A percentile compares a stretch with the other conserved stretches of the same genome.
phyloP scores from a whole-genome alignment of 2,329 filamentous ascomycete genomes.

The Eurotiales sp. region DNA sequence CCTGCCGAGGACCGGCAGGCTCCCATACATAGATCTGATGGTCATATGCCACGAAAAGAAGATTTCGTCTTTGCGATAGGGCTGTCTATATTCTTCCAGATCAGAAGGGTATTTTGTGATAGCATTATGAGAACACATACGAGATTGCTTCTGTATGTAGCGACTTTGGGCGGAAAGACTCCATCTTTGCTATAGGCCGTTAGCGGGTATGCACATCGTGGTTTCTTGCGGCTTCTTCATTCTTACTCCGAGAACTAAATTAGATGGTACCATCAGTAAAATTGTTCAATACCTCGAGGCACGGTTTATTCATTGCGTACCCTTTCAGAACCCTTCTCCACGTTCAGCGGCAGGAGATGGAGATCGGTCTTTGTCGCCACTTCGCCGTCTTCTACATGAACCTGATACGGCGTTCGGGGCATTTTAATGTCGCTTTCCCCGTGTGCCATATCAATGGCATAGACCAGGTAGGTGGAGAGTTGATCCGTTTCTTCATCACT shows the following conservation, averaged over 20 bases:
- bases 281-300: neutral
- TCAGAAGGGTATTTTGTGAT: neutral
- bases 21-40: constrained; percentile 44
- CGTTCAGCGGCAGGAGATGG: constrained; percentile 27
- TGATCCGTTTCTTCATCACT: no score
- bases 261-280: neutral
- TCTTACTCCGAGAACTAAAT: constrained; percentile 25
- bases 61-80: constrained; percentile 45
- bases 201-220: constrained; percentile 2
- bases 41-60: constrained; percentile 43
- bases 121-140: constrained; percentile 21
- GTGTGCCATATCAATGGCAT: no score
- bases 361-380: constrained; percentile 17
- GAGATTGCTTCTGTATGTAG: constrained; percentile 44
- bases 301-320: constrained; percentile 24
- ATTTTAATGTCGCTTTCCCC: neutral
- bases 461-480: no score
- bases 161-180: constrained; percentile 27
- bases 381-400: constrained; percentile 10
- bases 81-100: constrained; percentile 30
- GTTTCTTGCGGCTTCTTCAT: neutral
- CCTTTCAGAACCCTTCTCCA: constrained; percentile 30
- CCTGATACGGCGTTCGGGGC: constrained; percentile 1
- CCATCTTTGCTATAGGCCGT: constrained; percentile 24
- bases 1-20: constrained; percentile 39